Evolutionary conservation across 2,329 filamentous ascomycete species (phyloP).

Genomic region (Aspergillus pseudonomiae): DNA sequence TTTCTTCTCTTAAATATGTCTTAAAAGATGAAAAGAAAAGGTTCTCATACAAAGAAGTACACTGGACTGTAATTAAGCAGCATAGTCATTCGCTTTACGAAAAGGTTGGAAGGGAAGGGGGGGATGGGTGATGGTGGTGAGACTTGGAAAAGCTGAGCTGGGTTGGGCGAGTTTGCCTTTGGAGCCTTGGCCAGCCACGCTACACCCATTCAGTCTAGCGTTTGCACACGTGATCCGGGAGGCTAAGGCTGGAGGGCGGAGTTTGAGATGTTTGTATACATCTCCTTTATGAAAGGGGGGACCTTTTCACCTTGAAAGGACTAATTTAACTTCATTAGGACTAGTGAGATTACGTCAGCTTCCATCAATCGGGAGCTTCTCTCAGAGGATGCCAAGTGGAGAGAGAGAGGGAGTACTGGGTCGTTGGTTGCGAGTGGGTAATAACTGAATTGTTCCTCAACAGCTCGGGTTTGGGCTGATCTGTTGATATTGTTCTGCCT

Average conservation of each 20-base stretch:
- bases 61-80: constrained; percentile 34
- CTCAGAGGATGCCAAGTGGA: constrained; percentile 35
- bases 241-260: not conserved
- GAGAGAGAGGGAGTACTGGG: constrained; percentile 9
- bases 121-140: constrained; percentile 22
- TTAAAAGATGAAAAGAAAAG: constrained; percentile 32
- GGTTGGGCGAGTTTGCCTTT: constrained; percentile 21
- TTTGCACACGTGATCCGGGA: not conserved
- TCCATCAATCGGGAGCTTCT: constrained; percentile 23
- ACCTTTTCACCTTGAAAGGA: not conserved
- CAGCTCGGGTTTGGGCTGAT: not conserved
- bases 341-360: constrained; percentile 30
- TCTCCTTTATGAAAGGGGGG: not conserved
- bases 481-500: constrained; percentile 1
- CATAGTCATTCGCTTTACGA: constrained; percentile 46
- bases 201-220: not conserved
- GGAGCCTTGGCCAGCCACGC: constrained; percentile 3
- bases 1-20: constrained; percentile 29
- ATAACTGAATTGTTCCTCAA: constrained; percentile 3
- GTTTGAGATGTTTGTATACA: constrained; percentile 30
- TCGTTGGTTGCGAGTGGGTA: not conserved
- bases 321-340: not conserved
- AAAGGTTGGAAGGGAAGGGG: constrained; percentile 25
- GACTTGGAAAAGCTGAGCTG: constrained; percentile 27
- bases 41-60: constrained; percentile 42